Base-by-base conservation (phyloP, 345 rosid species). In the Boechera stricta region DNA sequence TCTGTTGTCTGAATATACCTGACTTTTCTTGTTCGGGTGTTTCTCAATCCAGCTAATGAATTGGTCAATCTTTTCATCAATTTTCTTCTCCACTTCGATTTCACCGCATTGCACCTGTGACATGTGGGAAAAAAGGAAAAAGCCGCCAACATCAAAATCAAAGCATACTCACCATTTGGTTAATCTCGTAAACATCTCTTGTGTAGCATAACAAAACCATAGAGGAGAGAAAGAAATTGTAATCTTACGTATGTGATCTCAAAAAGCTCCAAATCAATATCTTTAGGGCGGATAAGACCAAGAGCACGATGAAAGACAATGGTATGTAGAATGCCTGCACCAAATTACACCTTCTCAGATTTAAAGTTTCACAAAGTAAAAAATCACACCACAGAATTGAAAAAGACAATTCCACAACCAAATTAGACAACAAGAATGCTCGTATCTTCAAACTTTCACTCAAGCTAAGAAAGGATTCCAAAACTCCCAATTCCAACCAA, bases 11-110 rank as follows among this genome's bases (percentile, higher is more conserved):
- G 28, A 0, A 76, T 54, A 42, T 7, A 90, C 99, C 97, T 92
- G 98, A 77, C 90, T 91, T 83, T 92, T 95, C 88, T 92, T 92
- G 86, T 92, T 95, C 0, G 97, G 97, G 36, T 90, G 99, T 81
- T 91, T 95, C 82, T 91, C 98, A 6, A 88, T 96, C 98, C 96
- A 91, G 81, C 81, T 86, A 32, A 95, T 80, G 80, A 89, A 91
- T 7, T 92, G 96, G 45, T 95, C 99, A 68, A 92, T 89, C 87
- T 86, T 95, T 74, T 95, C 97, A 64, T 92, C 96, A 42, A 95
- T 91, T 84, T 92, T 92, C 90, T 91, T 95, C 64, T 95, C 99
- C 42, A 92, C 86, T 48, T 95, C 96, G 5, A 59, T 69, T 68
- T 86, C 97, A 61, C 98, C 99, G 47, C 99, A 95, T 81, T 95